These are phyloP conservation scores for Falciphora oryzae DNA, from an alignment of 2,329 filamentous ascomycete genomes.

Conservation along the genomic window DNA sequence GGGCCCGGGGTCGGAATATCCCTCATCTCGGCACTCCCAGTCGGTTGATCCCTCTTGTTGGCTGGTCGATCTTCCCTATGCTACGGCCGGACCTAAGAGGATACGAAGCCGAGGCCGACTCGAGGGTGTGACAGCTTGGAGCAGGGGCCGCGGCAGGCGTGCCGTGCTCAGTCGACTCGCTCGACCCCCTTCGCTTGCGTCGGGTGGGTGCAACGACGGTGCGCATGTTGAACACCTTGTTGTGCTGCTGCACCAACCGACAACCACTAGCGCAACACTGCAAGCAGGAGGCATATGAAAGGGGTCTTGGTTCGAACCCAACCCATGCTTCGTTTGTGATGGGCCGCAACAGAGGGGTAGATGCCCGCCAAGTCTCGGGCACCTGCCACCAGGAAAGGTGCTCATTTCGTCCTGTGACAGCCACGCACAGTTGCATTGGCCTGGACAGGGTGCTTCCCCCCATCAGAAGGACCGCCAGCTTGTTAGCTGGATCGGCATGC, in stretches of 20 bases:
- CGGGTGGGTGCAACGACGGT: not conserved
- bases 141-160: not conserved
- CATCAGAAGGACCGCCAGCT: not conserved
- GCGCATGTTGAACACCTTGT: not conserved
- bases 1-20: not conserved
- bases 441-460: not conserved
- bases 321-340: not conserved
- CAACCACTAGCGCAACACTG: not conserved
- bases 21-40: not conserved
- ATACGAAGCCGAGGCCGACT: not conserved
- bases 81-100: not conserved
- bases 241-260: not conserved
- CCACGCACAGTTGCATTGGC: not conserved
- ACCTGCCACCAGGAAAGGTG: not conserved
- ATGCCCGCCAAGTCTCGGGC: not conserved
- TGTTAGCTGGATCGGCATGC: not conserved
- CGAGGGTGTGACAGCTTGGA: not conserved
- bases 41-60: not conserved
- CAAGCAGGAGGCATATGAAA: not conserved
- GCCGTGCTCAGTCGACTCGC: not conserved
- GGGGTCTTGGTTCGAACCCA: not conserved
- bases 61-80: not conserved
- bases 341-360: not conserved
- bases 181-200: not conserved
- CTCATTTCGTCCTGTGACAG: not conserved